Evolutionary conservation across 306 rosid species (phyloP).

Genomic region (Casuarina equisetifolia): DNA sequence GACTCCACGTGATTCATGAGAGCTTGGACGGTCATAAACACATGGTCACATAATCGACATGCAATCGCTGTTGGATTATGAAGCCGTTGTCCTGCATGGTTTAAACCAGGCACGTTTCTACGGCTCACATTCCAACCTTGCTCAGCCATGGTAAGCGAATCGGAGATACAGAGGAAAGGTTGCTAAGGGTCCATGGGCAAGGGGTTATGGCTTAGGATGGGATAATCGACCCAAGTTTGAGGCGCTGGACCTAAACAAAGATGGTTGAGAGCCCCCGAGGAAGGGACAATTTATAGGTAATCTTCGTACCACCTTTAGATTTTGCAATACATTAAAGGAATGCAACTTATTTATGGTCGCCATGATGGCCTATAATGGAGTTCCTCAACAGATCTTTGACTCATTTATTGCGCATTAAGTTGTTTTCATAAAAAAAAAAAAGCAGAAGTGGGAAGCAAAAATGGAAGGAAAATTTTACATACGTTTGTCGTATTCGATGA

Average conservation of each 20-base stretch:
- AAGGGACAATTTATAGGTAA: slow-evolving; percentile 26
- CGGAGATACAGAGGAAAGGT: neutral
- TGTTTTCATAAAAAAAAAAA: slow-evolving; percentile 3
- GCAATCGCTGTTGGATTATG: slow-evolving; percentile 18
- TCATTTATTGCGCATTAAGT: slow-evolving; percentile 23
- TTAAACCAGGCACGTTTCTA: neutral
- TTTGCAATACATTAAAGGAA: neutral
- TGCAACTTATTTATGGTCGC: slow-evolving; percentile 16
- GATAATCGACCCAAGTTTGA: neutral
- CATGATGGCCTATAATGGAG: slow-evolving; percentile 6
- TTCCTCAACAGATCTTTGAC: slow-evolving; percentile 26
- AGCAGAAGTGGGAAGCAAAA: neutral
- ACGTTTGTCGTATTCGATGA: neutral
- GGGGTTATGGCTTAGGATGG: neutral
- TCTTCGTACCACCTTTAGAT: neutral
- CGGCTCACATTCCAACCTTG: slow-evolving; percentile 12
- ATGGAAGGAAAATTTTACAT: slow-evolving; percentile 7
- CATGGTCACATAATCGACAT: slow-evolving; percentile 51
- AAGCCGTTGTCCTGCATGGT: neutral
- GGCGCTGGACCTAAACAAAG: neutral
- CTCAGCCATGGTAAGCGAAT: slow-evolving; percentile 11
- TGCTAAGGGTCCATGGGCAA: too few relatives aligned
- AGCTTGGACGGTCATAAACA: slow-evolving; percentile 40
- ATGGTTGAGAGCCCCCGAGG: neutral
- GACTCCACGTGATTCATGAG: slow-evolving; percentile 54